Conservation (phyloP, 805 yeast genomes). For the Saccharomyces cerevisiae region DNA sequence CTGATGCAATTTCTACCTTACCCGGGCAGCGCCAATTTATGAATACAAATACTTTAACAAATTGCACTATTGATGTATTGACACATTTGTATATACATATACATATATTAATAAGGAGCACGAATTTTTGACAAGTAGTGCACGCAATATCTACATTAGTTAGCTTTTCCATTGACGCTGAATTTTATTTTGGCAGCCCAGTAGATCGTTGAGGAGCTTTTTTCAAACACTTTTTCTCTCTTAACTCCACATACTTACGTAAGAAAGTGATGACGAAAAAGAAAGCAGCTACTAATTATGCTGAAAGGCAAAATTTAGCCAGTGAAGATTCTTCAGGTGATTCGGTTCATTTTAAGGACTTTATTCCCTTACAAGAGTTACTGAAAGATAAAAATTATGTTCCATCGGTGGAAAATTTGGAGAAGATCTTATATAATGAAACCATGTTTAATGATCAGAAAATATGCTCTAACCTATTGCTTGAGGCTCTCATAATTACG, state of each 20-base stretch:
- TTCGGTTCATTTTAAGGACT: background rate
- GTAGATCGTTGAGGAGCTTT: background rate
- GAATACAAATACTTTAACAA: background rate
- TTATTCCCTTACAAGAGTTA: background rate
- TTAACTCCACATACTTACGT: background rate
- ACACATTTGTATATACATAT: background rate
- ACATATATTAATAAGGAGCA: background rate
- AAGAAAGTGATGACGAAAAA: background rate
- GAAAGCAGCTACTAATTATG: background rate
- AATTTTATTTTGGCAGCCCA: background rate
- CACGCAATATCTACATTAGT: background rate
- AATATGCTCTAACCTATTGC: conserved; percentile 1
- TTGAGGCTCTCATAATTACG: conserved; percentile 12
- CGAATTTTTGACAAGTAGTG: background rate
- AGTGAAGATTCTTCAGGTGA: background rate
- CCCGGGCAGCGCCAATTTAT: background rate
- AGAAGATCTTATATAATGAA: background rate
- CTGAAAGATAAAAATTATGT: background rate
- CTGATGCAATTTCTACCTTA: background rate
- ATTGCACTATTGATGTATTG: background rate
- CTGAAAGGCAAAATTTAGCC: background rate
- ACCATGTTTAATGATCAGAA: background rate
- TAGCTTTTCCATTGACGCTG: background rate
- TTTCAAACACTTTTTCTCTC: background rate
- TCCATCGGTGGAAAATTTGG: conserved; percentile 5